phyloP scores from a whole-genome alignment of 805 yeast species.

The Candida argentea region DNA sequence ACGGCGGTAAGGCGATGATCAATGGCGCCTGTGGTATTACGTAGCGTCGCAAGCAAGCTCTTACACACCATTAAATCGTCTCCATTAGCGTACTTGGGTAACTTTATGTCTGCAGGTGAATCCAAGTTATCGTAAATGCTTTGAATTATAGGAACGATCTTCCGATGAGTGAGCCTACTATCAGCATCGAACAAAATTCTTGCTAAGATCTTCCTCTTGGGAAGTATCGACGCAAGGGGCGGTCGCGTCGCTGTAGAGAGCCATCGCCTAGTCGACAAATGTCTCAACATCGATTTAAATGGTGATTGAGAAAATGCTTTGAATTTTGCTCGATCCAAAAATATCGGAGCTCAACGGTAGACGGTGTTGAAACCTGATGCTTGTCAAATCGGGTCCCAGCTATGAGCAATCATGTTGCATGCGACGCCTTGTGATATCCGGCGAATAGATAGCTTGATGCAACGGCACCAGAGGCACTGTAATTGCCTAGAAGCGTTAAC shows the following conservation, averaged over 20 bases:
- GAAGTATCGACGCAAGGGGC: conserved; percentile 30
- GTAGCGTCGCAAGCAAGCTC: conserved; percentile 49
- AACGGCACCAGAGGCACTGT: no score
- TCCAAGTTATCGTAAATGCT: conserved; percentile 40
- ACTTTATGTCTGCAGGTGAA: conserved; percentile 20
- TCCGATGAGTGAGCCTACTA: conserved; percentile 42
- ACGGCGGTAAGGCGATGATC: conserved; percentile 47
- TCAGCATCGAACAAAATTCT: conserved; percentile 59
- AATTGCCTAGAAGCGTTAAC: no score
- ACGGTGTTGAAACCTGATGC: no score
- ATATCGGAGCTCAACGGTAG: no score
- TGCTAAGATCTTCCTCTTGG: conserved; percentile 47
- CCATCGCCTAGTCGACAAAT: no score
- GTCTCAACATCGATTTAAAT: no score
- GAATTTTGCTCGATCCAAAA: no score
- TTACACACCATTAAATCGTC: conserved; percentile 61
- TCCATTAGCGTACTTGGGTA: conserved; percentile 42
- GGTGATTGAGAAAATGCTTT: no score
- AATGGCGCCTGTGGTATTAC: conserved; percentile 50
- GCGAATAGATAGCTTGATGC: no score
- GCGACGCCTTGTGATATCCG: no score
- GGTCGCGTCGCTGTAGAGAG: conserved; percentile 12
- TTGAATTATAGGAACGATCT: conserved; percentile 44
- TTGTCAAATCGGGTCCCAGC: no score
- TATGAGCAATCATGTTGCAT: no score